Evolutionary conservation across 2,329 filamentous ascomycete species (phyloP).

Genomic region (Sarocladium brachiariae): DNA sequence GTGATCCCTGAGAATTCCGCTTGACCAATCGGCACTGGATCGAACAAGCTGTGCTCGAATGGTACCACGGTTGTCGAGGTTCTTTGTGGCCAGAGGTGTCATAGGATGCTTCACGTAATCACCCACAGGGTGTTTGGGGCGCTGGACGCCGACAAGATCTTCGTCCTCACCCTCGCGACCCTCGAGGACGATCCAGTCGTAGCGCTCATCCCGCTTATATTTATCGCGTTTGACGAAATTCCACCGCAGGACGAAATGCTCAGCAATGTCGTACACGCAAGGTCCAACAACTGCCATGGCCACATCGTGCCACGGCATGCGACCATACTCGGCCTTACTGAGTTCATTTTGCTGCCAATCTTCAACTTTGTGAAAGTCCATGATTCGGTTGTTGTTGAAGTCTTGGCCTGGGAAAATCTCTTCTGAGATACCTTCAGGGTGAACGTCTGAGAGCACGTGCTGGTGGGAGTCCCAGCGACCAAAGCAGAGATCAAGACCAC

Average conservation of each 20-base stretch:
- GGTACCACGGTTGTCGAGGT: conserved; percentile 58
- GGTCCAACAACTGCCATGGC: conserved; percentile 87
- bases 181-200: conserved; percentile 78
- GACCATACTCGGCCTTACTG: conserved; percentile 81
- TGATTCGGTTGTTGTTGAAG: conserved; percentile 94
- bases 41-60: conserved; percentile 81
- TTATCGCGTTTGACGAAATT: conserved; percentile 97
- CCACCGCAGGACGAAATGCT: conserved; percentile 92
- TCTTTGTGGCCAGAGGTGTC: conserved; percentile 60
- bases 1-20: conserved; percentile 76
- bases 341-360: conserved; percentile 94
- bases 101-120: conserved; percentile 79
- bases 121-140: conserved; percentile 82
- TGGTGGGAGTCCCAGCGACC: conserved; percentile 88
- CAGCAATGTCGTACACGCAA: conserved; percentile 86
- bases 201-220: conserved; percentile 80
- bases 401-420: conserved; percentile 95
- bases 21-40: conserved; percentile 89
- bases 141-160: conserved; percentile 79
- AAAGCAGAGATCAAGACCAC: conserved; percentile 91
- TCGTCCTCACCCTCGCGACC: conserved; percentile 73
- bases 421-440: conserved; percentile 72
- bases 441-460: conserved; percentile 79
- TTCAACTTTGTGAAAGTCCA: conserved; percentile 87
- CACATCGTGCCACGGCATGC: conserved; percentile 99